These are phyloP conservation scores for Taiozyma sp. DNA, from an alignment of 1,139 yeast genomes.

Conservation along the genomic window DNA sequence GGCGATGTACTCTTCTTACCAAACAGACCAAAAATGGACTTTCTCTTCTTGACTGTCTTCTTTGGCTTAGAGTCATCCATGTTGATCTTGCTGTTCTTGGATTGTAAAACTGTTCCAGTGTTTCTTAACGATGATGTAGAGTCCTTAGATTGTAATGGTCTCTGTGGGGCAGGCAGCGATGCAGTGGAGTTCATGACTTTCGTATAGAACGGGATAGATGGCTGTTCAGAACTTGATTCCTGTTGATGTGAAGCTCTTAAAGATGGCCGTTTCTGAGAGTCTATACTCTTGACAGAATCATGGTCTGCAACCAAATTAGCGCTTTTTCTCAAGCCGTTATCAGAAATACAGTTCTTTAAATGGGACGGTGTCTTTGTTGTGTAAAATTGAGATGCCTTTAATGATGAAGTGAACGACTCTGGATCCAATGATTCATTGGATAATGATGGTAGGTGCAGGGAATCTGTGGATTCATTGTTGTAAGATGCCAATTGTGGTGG, in stretches of 20 bases:
- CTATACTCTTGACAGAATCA: not conserved
- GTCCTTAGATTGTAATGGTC: not conserved
- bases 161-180: not conserved
- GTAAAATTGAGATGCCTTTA: not conserved
- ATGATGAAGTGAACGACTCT: not conserved
- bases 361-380: not conserved
- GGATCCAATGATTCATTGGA: not conserved
- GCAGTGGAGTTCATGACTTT: not conserved
- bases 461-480: not conserved
- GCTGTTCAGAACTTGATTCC: not conserved
- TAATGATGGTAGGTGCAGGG: not conserved
- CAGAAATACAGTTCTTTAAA: not conserved
- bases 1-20: constrained; percentile 15
- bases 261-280: not conserved
- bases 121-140: not conserved
- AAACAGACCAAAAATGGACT: constrained; percentile 28
- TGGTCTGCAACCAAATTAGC: not conserved
- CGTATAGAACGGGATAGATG: not conserved
- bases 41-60: constrained; percentile 21
- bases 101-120: not conserved
- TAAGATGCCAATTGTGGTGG: not conserved
- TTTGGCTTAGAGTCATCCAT: constrained; percentile 1
- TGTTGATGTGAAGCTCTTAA: not conserved
- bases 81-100: not conserved
- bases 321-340: not conserved